Evolutionary conservation across 768 basidiomycete genomes (phyloP), one percentile per base, ranked within the genome.

Genomic region (Russula vinacea): DNA sequence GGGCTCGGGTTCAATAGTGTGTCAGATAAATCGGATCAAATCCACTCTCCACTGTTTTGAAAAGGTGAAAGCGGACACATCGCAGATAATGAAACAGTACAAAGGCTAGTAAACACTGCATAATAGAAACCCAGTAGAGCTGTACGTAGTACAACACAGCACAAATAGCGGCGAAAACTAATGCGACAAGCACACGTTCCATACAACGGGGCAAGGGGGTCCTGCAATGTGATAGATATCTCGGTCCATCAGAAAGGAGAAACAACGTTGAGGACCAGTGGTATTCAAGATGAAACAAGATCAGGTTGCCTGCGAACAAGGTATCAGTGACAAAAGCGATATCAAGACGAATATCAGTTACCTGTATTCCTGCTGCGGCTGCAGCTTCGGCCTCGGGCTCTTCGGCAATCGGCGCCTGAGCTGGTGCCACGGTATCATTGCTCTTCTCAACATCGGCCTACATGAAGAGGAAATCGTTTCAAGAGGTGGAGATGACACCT

Each of bases 311-410:
- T 65, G 49, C n/a, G 32, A 61, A 14, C 10, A 7, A 22, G 33
- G 45, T 60, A 26, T 51, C 29, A 65, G 33, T 35, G 9, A 44
- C 24, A 33, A 42, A 42, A 37, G 4, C 39, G 11, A 42, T 6
- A 22, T 35, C 24, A 22, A 13, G 29, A 24, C 8, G 40, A 22
- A 13, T 6, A 29, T 11, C 13, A 57, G 14, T 56, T 33, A 61
- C 59, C 49, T 52, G 29, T 26, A 8, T 49, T n/a, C 26, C 56
- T 33, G 51, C 58, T 4, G 52, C 53, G 26, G 64, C 66, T 5
- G 55, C 53, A 17, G 64, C 62, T 56, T 69, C 68, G 17, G 62
- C 55, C 39, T 69, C 68, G 17, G 68, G 68, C 26, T 69, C 68
- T 52, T 69, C 68, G 14, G 45, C 51, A 44, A 69, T 69, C 17